phyloP scores from a whole-genome alignment of 306 rosid genomes.

The Lagenaria siceraria region DNA sequence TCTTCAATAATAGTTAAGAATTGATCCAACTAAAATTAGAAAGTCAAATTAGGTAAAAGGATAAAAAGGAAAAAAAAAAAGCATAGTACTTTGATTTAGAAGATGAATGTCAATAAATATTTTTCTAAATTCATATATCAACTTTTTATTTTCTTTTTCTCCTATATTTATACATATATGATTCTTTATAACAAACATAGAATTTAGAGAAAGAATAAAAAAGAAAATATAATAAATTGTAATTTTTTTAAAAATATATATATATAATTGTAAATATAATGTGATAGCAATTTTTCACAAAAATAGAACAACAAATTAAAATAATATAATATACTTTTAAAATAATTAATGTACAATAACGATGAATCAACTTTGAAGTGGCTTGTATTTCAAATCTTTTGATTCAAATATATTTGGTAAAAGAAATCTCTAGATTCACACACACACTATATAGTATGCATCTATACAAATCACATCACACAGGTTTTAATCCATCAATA shows the following conservation, averaged over 20 bases:
- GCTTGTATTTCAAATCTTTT: too few relatives aligned
- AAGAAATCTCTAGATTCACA: too few relatives aligned
- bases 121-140: neutral
- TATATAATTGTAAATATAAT: neutral
- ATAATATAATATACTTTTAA: neutral
- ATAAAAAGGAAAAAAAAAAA: neutral
- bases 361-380: neutral
- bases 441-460: too few relatives aligned
- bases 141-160: neutral
- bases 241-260: too few relatives aligned
- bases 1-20: neutral
- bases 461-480: too few relatives aligned
- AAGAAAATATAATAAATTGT: neutral
- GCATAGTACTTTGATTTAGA: neutral
- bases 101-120: neutral
- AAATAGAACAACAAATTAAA: neutral
- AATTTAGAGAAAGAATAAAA: neutral
- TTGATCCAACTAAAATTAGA: neutral
- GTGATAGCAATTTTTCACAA: neutral
- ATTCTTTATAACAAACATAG: neutral
- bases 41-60: neutral
- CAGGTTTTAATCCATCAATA: too few relatives aligned
- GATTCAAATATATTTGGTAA: too few relatives aligned
- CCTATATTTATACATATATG: neutral
- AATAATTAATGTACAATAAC: neutral